Base-by-base conservation (phyloP, 192 early-diverging fungal genomes). In the Linnemannia exigua region DNA sequence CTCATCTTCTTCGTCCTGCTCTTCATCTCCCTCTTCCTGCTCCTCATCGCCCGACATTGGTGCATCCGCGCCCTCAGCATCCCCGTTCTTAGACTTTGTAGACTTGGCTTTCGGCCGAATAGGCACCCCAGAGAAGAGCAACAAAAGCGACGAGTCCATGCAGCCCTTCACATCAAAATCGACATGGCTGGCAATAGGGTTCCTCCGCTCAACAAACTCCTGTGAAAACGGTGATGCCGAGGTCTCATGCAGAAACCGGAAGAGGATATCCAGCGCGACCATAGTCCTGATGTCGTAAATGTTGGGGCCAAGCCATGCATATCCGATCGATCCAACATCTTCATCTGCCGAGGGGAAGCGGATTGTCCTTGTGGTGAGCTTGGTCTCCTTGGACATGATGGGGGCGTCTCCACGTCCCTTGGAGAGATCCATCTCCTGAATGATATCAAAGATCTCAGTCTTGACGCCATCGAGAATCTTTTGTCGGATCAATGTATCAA, bases 271-370 rank as follows among this genome's bases (percentile, higher is more conserved):
- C 6, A 97, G 75, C 1, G 93, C 93, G 15, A 92, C 73, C 58
- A 89, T 87, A 2, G 91, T 90, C 46, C 90, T 88, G 11, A 93
- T 77, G 68, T 97, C 95, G 25, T 90, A 89, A 0, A 91, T 88
- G 9, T 67, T 80, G 14, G 96, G 96, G 0, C 96, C 96, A 1
- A 90, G 91, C 96, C 96, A 97, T 37, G 90, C 93, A 74, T 91
- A 92, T 16, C 80, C 87, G 22, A 95, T 87, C 12, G 94, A 93
- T 9, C 95, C 94, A 22, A 92, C 76, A 33, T 93, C 92, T 12
- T 91, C 89, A 52, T 94, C 94, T 0, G 90, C 84, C 1, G 93
- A 93, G 22, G 94, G 93, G 41, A 95, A 96, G 25, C 70, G 82
- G 38, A 90, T 91, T 12, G 88, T 94, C 87, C 81, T 79, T 25